Percentiles rank a stretch among this genome's conserved stretches.
Evolutionary conservation across 2,329 filamentous ascomycete genomes (phyloP).

Genomic region (Colletotrichum lini): DNA sequence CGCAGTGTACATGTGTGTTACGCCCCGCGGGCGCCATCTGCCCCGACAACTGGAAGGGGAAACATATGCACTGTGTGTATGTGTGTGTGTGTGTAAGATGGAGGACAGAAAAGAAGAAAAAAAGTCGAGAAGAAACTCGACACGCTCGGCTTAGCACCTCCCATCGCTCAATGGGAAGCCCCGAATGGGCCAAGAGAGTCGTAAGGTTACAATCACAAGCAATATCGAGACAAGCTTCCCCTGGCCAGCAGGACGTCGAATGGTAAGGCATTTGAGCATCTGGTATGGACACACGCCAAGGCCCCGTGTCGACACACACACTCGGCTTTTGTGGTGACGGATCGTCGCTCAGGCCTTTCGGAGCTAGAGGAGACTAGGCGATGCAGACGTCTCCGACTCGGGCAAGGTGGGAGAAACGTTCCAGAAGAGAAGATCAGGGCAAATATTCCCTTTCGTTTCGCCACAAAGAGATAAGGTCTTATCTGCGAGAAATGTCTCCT

Average conservation of each 20-base stretch:
- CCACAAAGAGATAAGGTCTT: constrained; percentile 21
- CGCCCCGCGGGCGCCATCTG: not conserved
- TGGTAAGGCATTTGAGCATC: not conserved
- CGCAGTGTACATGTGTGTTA: not conserved
- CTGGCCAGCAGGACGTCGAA: not conserved
- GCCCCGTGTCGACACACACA: not conserved
- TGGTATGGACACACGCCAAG: not conserved
- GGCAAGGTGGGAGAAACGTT: constrained; percentile 36
- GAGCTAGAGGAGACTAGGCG: constrained; percentile 7
- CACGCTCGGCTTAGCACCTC: not conserved
- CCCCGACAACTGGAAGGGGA: not conserved
- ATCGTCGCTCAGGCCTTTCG: constrained; percentile 6
- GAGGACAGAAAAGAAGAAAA: too few relatives aligned
- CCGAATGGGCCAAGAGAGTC: constrained; percentile 11
- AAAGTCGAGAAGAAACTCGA: not conserved
- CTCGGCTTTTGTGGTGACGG: constrained; percentile 1
- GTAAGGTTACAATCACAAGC: not conserved
- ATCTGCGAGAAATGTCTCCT: not conserved
- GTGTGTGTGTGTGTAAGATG: too few relatives aligned
- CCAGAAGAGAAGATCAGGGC: constrained; percentile 23
- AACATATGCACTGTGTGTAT: not conserved
- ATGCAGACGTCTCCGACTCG: constrained; percentile 23
- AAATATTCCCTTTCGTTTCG: constrained; percentile 1
- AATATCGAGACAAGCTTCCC: not conserved
- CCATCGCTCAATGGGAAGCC: not conserved